Evolutionary conservation across 371 early-diverging fungal genomes (phyloP), one percentile per base, ranked within the genome.

Genomic region (Mucor velutinosus): DNA sequence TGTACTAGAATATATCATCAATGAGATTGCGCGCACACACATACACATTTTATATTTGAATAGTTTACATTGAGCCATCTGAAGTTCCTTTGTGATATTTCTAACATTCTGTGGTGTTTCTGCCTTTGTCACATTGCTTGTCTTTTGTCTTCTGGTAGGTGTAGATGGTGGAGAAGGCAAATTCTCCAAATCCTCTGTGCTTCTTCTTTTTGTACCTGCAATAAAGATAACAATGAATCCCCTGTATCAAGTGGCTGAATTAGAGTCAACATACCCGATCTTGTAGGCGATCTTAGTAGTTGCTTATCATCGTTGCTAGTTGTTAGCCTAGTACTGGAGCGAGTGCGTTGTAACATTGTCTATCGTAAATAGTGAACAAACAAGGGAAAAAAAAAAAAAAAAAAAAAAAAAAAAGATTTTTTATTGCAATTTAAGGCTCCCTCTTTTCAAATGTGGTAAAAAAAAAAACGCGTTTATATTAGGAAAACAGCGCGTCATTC

Each of bases 41-140:
- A n/a, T 3, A 19, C 15, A 23, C 10, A 10, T 4, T 27, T 66
- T 5, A 32, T 14, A 37, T 37, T 37, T 51, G 12, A 19, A 21
- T 35, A 4, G 1, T 17, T 62, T 64, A 67, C 71, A 49, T 64
- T 72, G 63, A 35, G 67, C 60, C 23, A 64, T 23, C 37, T 51
- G 53, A 30, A 64, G 56, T 30, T 72, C 66, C 51, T 37, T 71
- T n/a, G 71, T 70, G 47, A 70, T 58, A 12, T 71, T 62, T 66
- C 71, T 55, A 2, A 65, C 47, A 32, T 62, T 62, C 27, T 65
- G 55, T 39, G 66, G 63, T 25, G 71, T 66, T n/a, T 62, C 55
- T 25, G 55, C 25, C 25, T 27, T 55, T 11, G 29, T 14, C 21
- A 19, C n/a, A 27, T 63, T 61, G 45, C n/a, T 47, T 25, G 62